Evolutionary conservation across 2,329 filamentous ascomycete genomes (phyloP).

Genomic region (Aspergillus awamori): DNA sequence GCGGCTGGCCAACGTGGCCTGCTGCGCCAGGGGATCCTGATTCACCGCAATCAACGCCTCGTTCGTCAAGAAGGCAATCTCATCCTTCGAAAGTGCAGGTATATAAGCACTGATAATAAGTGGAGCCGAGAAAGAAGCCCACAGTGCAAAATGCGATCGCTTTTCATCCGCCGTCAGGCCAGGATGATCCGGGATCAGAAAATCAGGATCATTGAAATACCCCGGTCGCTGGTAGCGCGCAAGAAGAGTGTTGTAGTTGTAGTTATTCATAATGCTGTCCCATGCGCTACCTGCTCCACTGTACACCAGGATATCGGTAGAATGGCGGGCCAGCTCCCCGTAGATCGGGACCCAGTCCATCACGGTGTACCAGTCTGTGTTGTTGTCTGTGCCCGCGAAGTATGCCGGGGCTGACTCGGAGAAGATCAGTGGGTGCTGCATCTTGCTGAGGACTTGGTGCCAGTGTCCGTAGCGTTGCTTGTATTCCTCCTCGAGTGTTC

Average conservation of each 20-base stretch:
- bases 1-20: conserved; percentile 53
- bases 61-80: conserved; percentile 45
- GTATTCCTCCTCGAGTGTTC: conserved; percentile 30
- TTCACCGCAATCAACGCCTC: conserved; percentile 48
- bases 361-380: conserved; percentile 50
- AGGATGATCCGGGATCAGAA: conserved; percentile 54
- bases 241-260: conserved; percentile 48
- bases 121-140: conserved; percentile 54
- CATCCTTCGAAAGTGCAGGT: conserved; percentile 38
- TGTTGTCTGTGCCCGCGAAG: conserved; percentile 41
- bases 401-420: conserved; percentile 53
- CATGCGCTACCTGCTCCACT: conserved; percentile 46
- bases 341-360: conserved; percentile 49
- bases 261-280: conserved; percentile 55
- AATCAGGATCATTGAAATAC: conserved; percentile 54
- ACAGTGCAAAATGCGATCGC: conserved; percentile 55
- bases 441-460: conserved; percentile 44
- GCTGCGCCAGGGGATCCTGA: conserved; percentile 48
- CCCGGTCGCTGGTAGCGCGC: conserved; percentile 50
- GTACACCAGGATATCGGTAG: conserved; percentile 49
- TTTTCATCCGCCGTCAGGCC: conserved; percentile 49
- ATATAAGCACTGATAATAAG: conserved; percentile 54
- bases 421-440: conserved; percentile 46
- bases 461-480: conserved; percentile 44
- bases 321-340: conserved; percentile 52